phyloP scores from a whole-genome alignment of 2,329 filamentous ascomycete species.

The Penicillium decumbens region DNA sequence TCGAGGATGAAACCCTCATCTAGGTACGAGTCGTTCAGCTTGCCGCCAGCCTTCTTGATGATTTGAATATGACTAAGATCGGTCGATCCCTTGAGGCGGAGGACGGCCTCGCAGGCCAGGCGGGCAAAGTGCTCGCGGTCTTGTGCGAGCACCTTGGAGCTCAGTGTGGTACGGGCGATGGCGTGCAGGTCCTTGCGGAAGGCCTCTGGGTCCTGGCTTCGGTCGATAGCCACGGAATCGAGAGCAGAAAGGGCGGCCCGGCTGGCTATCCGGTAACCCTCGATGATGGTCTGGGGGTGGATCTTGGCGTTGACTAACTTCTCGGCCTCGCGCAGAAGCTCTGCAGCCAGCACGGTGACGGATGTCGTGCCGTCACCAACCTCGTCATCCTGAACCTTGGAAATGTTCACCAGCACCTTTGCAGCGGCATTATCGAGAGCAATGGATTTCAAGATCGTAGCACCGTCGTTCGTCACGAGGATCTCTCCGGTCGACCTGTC shows the following conservation, averaged over 20 bases:
- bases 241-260: slow-evolving; percentile 79
- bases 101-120: slow-evolving; percentile 84
- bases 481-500: slow-evolving; percentile 86
- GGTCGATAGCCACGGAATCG: slow-evolving; percentile 79
- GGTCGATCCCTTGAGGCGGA: slow-evolving; percentile 81
- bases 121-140: slow-evolving; percentile 87
- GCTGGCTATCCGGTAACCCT: slow-evolving; percentile 96
- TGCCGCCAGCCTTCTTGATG: slow-evolving; percentile 98
- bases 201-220: slow-evolving; percentile 73
- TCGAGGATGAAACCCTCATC: slow-evolving; percentile 98
- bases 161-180: slow-evolving; percentile 91
- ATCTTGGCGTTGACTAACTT: slow-evolving; percentile 98
- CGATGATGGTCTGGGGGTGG: slow-evolving; percentile 98
- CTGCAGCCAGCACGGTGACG: slow-evolving; percentile 91
- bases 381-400: slow-evolving; percentile 98
- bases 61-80: slow-evolving; percentile 98
- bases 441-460: slow-evolving; percentile 96
- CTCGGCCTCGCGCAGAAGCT: slow-evolving; percentile 92
- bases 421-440: slow-evolving; percentile 97
- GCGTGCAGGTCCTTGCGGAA: slow-evolving; percentile 86
- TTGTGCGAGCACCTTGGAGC: slow-evolving; percentile 93
- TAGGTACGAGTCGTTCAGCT: slow-evolving; percentile 94
- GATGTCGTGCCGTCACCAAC: slow-evolving; percentile 97
- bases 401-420: slow-evolving; percentile 98
- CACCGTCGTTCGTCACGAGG: slow-evolving; percentile 97